These are phyloP conservation scores for Talaromyces wortmannii DNA, from an alignment of 495 filamentous ascomycete species.

Conservation along the genomic window DNA sequence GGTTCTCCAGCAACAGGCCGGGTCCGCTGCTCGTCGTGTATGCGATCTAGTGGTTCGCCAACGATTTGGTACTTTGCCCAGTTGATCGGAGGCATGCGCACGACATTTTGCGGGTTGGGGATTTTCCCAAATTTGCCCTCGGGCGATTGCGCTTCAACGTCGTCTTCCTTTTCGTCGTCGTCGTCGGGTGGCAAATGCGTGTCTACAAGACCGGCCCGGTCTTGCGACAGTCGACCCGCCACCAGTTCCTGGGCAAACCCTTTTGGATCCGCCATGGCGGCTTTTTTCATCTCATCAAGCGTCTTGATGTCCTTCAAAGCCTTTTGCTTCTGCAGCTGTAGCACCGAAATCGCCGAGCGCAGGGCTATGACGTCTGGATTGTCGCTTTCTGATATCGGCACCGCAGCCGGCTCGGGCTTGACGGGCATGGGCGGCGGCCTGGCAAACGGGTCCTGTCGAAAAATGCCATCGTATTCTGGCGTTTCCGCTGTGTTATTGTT, in stretches of 20 bases:
- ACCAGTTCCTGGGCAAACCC: slow-evolving; percentile 58
- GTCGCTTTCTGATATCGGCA: slow-evolving; percentile 65
- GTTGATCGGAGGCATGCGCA: slow-evolving; percentile 80
- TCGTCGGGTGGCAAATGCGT: slow-evolving; percentile 16
- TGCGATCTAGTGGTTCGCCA: slow-evolving; percentile 70
- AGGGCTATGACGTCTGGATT: slow-evolving; percentile 84
- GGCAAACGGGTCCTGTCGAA: background rate
- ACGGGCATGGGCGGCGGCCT: background rate
- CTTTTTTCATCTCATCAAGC: slow-evolving; percentile 54
- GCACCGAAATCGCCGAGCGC: slow-evolving; percentile 67
- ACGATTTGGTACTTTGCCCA: slow-evolving; percentile 86
- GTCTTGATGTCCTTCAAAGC: slow-evolving; percentile 61
- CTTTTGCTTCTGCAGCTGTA: slow-evolving; percentile 77
- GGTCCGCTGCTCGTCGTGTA: slow-evolving; percentile 70
- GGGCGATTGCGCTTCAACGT: slow-evolving; percentile 5
- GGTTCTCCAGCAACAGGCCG: slow-evolving; percentile 57
- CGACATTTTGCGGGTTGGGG: slow-evolving; percentile 72
- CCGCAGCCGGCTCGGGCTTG: slow-evolving; percentile 41
- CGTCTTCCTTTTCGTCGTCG: slow-evolving; percentile 24
- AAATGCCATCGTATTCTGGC: background rate
- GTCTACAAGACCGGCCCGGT: slow-evolving; percentile 31
- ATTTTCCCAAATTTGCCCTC: slow-evolving; percentile 43
- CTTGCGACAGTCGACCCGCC: slow-evolving; percentile 42
- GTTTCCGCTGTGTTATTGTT: background rate
- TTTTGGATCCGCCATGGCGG: slow-evolving; percentile 60